Evolutionary conservation across 2,329 filamentous ascomycete species (phyloP).

Genomic region (Coniosporium tulheliwenetii): DNA sequence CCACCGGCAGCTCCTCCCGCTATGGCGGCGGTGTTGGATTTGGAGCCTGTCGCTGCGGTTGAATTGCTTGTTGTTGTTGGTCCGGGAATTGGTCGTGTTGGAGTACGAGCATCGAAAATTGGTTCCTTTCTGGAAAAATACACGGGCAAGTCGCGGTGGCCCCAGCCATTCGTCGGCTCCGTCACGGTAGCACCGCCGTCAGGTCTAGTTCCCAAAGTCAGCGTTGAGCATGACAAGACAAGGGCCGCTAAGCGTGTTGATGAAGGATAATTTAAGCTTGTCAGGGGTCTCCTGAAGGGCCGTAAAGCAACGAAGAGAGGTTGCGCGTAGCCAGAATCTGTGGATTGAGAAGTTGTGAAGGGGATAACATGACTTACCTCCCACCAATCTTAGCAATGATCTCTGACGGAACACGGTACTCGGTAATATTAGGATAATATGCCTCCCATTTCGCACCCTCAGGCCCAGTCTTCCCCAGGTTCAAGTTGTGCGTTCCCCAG

Average conservation of each 20-base stretch:
- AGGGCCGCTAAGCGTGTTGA: too few species aligned
- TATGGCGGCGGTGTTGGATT: slow-evolving; percentile 18
- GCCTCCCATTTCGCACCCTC: slow-evolving; percentile 30
- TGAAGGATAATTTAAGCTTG: too few species aligned
- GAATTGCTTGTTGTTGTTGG: slow-evolving; percentile 9
- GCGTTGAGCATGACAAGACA: too few species aligned
- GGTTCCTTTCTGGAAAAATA: slow-evolving; percentile 37
- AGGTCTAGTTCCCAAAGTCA: slow-evolving; percentile 12
- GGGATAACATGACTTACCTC: slow-evolving; percentile 8
- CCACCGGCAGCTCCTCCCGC: slow-evolving; percentile 25
- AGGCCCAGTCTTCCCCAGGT: slow-evolving; percentile 30
- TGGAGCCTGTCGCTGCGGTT: slow-evolving; percentile 2
- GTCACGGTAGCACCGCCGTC: slow-evolving; percentile 39
- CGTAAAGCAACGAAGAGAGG: too few species aligned
- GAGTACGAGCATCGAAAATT: slow-evolving; percentile 26
- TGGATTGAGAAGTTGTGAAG: neutral
- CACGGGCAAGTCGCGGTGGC: slow-evolving; percentile 33
- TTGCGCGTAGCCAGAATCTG: too few species aligned
- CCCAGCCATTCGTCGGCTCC: slow-evolving; percentile 34
- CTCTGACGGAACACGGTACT: slow-evolving; percentile 32
- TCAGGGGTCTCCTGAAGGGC: too few species aligned
- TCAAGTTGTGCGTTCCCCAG: slow-evolving; percentile 36
- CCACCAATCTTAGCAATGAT: slow-evolving; percentile 35
- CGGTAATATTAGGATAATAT: slow-evolving; percentile 29
- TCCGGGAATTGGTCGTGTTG: slow-evolving; percentile 30